Percentiles rank a stretch among this genome's conserved stretches.
Conservation (phyloP, 202 grass and related monocot species). For the Dendrocalamus latiflorus region DNA sequence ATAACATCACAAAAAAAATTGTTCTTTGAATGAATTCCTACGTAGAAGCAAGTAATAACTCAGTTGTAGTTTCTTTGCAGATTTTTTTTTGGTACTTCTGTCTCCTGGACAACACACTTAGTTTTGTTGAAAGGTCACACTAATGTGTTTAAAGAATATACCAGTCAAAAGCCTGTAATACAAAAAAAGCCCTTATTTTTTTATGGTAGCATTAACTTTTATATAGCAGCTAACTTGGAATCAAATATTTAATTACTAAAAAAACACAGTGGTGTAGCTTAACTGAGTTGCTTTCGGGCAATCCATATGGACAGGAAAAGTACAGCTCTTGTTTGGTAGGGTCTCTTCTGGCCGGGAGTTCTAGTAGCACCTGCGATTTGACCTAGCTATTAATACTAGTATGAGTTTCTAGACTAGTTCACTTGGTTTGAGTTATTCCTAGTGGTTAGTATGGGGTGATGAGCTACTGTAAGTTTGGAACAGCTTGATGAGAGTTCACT, state of each 20-base stretch:
- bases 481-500: neutral
- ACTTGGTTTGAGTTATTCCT: neutral
- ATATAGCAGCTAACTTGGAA: conserved; percentile 30
- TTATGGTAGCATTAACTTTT: neutral
- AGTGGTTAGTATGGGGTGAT: neutral
- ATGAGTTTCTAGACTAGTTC: neutral
- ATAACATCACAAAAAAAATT: neutral
- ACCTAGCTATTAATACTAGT: no score
- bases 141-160: neutral
- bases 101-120: neutral
- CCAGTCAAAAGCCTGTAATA: neutral
- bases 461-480: neutral
- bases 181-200: neutral
- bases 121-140: neutral
- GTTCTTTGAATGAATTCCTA: neutral
- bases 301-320: conserved; percentile 34
- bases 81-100: neutral
- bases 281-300: conserved; percentile 25
- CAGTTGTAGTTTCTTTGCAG: neutral
- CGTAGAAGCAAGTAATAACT: neutral
- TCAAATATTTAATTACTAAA: neutral
- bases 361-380: neutral
- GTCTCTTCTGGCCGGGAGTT: conserved; percentile 20
- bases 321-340: neutral
- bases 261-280: neutral